phyloP scores from a whole-genome alignment of 345 rosid species.

The Lenwebbia sp. region DNA sequence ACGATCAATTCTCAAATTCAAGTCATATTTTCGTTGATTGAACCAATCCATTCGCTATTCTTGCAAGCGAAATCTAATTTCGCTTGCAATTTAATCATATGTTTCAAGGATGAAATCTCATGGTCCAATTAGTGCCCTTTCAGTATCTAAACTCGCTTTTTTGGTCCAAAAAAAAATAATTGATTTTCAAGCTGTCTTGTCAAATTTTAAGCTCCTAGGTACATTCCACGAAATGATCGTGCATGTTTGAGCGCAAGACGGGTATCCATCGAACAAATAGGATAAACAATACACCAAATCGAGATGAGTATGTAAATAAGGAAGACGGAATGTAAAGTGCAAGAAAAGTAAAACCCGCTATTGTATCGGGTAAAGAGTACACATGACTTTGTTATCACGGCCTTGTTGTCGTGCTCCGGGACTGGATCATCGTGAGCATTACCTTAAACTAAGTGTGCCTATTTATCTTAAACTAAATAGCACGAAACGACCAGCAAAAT shows the following conservation, averaged over 20 bases:
- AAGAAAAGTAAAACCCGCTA: not conserved
- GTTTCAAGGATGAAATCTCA: too few species aligned
- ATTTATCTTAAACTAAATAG: not conserved
- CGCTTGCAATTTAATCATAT: too few species aligned
- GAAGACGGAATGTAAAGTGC: not conserved
- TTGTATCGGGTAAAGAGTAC: not conserved
- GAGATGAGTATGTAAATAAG: not conserved
- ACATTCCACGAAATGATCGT: not conserved
- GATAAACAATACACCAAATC: not conserved
- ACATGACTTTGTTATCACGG: not conserved
- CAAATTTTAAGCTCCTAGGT: not conserved
- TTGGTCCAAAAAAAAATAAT: not conserved
- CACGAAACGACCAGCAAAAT: not conserved
- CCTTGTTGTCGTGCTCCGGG: fast-evolving
- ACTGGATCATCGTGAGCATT: not conserved
- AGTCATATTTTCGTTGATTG: too few species aligned
- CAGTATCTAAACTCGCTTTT: too few species aligned
- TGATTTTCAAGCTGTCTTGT: not conserved
- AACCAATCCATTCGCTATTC: too few species aligned
- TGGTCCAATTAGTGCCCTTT: too few species aligned
- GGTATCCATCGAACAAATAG: not conserved
- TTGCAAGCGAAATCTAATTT: too few species aligned
- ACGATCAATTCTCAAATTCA: too few species aligned
- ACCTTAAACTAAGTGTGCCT: not conserved
- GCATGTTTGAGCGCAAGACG: not conserved